These are phyloP conservation scores for Ophiostoma sp. DNA, from an alignment of 2,329 filamentous ascomycete genomes.

Conservation along the genomic window DNA sequence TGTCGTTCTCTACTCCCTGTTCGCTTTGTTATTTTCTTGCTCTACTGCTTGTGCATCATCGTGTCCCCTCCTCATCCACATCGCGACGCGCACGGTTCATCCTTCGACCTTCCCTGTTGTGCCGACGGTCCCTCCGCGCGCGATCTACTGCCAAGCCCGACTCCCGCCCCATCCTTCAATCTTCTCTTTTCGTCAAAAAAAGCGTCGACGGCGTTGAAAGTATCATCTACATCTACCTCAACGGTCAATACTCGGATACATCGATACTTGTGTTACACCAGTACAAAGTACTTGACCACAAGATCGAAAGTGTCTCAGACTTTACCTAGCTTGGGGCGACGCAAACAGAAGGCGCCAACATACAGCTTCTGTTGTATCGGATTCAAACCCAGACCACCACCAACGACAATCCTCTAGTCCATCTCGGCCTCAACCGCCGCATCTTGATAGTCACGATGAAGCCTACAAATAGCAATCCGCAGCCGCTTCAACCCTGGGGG, in stretches of 20 bases:
- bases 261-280: background rate
- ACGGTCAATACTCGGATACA: background rate
- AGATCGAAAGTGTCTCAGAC: background rate
- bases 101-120: background rate
- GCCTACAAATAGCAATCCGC: conserved; percentile 26
- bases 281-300: conserved; percentile 6
- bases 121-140: background rate
- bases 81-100: background rate
- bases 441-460: conserved; percentile 25
- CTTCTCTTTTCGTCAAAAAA: background rate
- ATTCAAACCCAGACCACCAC: background rate
- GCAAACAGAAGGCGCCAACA: background rate
- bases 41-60: no score
- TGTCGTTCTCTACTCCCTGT: background rate
- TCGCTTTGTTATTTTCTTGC: no score
- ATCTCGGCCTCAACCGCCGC: background rate
- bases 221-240: conserved; percentile 2
- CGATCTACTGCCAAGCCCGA: conserved; percentile 8
- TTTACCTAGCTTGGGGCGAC: background rate
- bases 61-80: background rate
- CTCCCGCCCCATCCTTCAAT: background rate
- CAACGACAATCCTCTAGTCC: background rate
- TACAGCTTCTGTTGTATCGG: background rate
- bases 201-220: background rate
- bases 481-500: conserved; percentile 28